Base-by-base conservation (phyloP, 2,329 filamentous ascomycete genomes). In the Exophiala sp. region DNA sequence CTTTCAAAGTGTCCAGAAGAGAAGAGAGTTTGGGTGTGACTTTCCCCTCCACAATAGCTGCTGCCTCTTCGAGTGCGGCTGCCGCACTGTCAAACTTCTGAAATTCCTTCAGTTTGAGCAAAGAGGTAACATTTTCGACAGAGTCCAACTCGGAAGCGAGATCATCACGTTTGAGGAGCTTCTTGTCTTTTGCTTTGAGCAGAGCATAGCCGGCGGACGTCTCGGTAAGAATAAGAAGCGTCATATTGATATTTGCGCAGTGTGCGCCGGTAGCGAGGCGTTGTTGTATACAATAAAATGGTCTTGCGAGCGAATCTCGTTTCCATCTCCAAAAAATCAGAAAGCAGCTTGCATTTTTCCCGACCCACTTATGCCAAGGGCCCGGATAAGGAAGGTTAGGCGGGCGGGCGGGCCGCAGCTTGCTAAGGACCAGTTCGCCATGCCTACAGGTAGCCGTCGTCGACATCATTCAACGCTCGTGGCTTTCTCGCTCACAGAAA, bases 121-220 rank as follows among this genome's bases (percentile, higher is more conserved):
- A 83, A 66, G 88, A 87, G 66, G 90, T 89, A 62, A 95, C 83
- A 66, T 88, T 88, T 73, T 96, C 91, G 34, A 90, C 85, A 56
- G 87, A 87, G 62, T 85, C 82, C 58, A 91, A 80, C 71, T 94
- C 85, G 60, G 84, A 80, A 50, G 83, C 81, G 60, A 95, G 75
- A 68, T 91, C 85, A 75, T 92, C 87, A 68, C 88, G 86, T 75
- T 95, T 94, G 63, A 99, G 80, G 56, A 97, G 83, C 80, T 97
- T 97, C 84, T 96, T 97, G 82, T 97, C 92, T 73, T 91, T 90
- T 66, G 92, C 88, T 82, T 99, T 97, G 79, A 99, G 91, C 72
- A 99, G 84, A 74, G 91, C 94, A 79, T 97, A 97, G 72, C 94
- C 95, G 66, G 91, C 91, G 75, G 89, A 89, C 72, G 91, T 96